Evolutionary conservation across 2,329 filamentous ascomycete species (phyloP).

Genomic region (Fonsecaea multimorphosa): DNA sequence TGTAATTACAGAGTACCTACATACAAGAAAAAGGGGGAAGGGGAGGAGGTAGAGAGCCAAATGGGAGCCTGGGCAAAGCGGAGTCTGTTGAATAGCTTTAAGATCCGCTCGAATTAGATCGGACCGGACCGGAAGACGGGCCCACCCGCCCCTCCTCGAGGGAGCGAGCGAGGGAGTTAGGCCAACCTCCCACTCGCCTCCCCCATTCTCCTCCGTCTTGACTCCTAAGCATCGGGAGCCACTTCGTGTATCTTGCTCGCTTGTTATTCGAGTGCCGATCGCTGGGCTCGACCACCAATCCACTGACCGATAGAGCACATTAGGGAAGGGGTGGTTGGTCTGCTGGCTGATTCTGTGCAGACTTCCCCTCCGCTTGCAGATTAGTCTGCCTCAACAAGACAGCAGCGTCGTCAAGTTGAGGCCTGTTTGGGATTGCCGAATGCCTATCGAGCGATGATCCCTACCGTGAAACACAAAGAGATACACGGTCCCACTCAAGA

Average conservation of each 20-base stretch:
- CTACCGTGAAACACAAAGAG: not conserved
- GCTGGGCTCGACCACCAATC: slow-evolving; percentile 6
- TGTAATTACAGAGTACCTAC: no score
- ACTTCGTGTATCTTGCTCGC: slow-evolving; percentile 12
- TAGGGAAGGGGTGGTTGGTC: not conserved
- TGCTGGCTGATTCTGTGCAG: not conserved
- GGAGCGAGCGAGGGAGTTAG: no score
- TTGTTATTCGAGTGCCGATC: slow-evolving; percentile 6
- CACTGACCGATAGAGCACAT: not conserved
- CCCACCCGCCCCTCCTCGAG: not conserved
- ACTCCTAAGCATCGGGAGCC: not conserved
- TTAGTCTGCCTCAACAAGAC: not conserved
- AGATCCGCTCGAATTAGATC: not conserved
- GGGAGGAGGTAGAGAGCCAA: not conserved
- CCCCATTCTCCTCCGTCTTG: not conserved
- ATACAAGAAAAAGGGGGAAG: not conserved
- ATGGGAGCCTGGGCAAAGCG: not conserved
- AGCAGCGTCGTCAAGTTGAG: not conserved
- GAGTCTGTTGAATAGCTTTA: not conserved
- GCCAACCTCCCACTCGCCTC: not conserved
- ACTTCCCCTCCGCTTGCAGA: not conserved
- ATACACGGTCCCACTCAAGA: not conserved
- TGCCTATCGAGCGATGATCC: slow-evolving; percentile 3
- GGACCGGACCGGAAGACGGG: slow-evolving; percentile 7
- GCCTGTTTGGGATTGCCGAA: slow-evolving; percentile 10